Base-by-base conservation (phyloP, 331 rosid genomes). In the Prunus yedoensis region DNA sequence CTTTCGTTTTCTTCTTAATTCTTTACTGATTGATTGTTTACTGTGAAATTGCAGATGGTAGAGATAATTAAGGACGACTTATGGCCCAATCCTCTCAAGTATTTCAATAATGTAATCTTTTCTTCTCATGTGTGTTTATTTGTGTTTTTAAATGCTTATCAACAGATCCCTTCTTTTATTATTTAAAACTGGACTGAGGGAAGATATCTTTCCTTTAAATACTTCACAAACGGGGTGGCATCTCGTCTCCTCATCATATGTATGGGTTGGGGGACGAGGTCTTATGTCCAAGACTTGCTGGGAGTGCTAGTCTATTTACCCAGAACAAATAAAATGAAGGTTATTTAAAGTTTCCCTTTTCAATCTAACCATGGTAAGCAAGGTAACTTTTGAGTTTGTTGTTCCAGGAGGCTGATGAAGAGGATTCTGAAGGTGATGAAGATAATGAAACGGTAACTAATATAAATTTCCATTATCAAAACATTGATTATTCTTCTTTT, bases 71-170 rank as follows among this genome's bases (percentile, higher is more conserved):
- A 90, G 80, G 93, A 88, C 61, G 91, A 90, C 73, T 74, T 90
- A 43, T 90, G 96, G 96, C 91, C 96, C 81, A 86, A 90, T 81
- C 96, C 96, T 74, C 81, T 88, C 23, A 88, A 86, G 83, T 88
- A 88, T 71, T 90, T 90, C 79, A 90, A 83, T 78, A 86, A 81
- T 64, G 96, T 88, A 88, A 83, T 70, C 15, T 38, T 20, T 46
- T 70, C 69, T 70, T 51, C 8, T 83, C 70, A 66, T 69, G 66
- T 53, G 4, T 68, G 17, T 18, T 28, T 54, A 58, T 17, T 32
- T 67, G 63, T 52, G 20, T 20, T 30, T 49, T 50, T 25, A 10
- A 70, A n/a, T 52, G 30, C 8, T 45, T 21, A 35, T 5, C 15
- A 16, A 46, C 3, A 1, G 7, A 4, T 16, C n/a, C 3, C 53